Base-by-base conservation (phyloP, 2,329 filamentous ascomycete genomes). In the Kalmusia sp. region DNA sequence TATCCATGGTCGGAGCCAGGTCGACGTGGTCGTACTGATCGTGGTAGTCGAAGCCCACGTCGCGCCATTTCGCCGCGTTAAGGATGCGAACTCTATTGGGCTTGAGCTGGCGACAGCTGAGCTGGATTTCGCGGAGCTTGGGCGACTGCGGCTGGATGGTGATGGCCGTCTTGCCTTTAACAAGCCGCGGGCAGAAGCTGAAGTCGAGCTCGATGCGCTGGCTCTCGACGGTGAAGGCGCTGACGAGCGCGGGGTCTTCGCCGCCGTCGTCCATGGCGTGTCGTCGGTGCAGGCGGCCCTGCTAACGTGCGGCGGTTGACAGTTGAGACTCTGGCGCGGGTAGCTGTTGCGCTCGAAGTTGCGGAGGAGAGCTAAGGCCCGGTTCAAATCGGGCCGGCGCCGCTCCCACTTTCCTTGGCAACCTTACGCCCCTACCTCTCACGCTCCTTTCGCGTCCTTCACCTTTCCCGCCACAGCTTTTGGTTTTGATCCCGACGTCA, bases 191-290 rank as follows among this genome's bases (percentile, higher is more conserved):
- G 59, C 84, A 82, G 72, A 99, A 96, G 77, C 96, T 90, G 70
- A 99, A 82, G 66, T 98, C 93, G 55, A 99, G 81, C 65, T 92
- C 88, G 44, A 99, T 88, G 72, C 91, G 90, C 77, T 98, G 93
- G 76, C 92, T 89, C 49, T 91, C 82, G 52, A 98, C 79, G 41
- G 80, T 79, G 67, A 82, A 87, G 25, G 63, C 64, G 61, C 65
- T 67, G 59, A 62, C 63, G 54, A 63, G 55, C 61, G 66, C 61
- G 54, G 67, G 61, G 49, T 69, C 68, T 59, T 70, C 69, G 60
- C 54, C 52, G 44, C 57, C 54, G 35, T 64, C 65, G 54, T 68
- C 64, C 55, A 60, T 68, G 61, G 67, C 65, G 65, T 62, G 60
- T 59, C 62, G 67, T 62, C 64, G 69, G 66, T 60, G 62, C 65